A percentile compares a stretch with the other conserved stretches of the same genome.
Conservation (phyloP, 768 basidiomycete species). For the Tubosaeta sp. region DNA sequence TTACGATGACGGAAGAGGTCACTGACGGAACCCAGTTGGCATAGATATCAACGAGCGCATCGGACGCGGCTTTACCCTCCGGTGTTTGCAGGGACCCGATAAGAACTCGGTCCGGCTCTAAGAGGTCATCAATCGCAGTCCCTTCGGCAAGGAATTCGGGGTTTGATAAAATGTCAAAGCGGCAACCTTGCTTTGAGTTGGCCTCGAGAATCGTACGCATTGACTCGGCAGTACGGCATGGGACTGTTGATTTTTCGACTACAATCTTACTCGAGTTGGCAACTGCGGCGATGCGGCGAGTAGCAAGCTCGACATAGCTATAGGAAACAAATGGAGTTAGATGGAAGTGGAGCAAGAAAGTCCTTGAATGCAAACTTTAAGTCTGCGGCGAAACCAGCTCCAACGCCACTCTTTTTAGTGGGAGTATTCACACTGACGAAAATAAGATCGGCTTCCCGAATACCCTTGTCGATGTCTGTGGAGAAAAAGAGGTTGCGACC, state of each 20-base stretch:
- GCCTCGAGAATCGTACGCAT: slow-evolving; percentile 99
- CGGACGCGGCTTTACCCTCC: slow-evolving; percentile 80
- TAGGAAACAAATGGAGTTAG: slow-evolving; percentile 4
- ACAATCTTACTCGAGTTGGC: slow-evolving; percentile 94
- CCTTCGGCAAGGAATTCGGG: slow-evolving; percentile 99
- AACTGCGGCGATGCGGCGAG: slow-evolving; percentile 90
- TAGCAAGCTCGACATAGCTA: slow-evolving; percentile 96
- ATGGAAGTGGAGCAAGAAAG: slow-evolving; percentile 2
- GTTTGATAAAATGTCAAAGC: slow-evolving; percentile 98
- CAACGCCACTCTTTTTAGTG: slow-evolving; percentile 96
- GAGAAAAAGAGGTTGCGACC: slow-evolving; percentile 98
- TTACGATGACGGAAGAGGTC: neutral
- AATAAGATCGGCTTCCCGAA: slow-evolving; percentile 93
- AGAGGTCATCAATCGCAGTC: slow-evolving; percentile 88
- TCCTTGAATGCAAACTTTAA: slow-evolving; percentile 68
- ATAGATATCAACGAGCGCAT: slow-evolving; percentile 75
- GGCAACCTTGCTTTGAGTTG: slow-evolving; percentile 87
- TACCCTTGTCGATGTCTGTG: slow-evolving; percentile 89
- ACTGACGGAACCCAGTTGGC: slow-evolving; percentile 95
- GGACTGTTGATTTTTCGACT: slow-evolving; percentile 98
- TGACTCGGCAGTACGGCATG: slow-evolving; percentile 96
- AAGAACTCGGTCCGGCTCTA: slow-evolving; percentile 89
- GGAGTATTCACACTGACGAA: slow-evolving; percentile 99
- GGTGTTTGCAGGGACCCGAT: slow-evolving; percentile 92
- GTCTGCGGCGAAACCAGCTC: slow-evolving; percentile 97